These are phyloP conservation scores for Aspergillus sp. DNA, from an alignment of 2,329 filamentous ascomycete species.

Conservation along the genomic window DNA sequence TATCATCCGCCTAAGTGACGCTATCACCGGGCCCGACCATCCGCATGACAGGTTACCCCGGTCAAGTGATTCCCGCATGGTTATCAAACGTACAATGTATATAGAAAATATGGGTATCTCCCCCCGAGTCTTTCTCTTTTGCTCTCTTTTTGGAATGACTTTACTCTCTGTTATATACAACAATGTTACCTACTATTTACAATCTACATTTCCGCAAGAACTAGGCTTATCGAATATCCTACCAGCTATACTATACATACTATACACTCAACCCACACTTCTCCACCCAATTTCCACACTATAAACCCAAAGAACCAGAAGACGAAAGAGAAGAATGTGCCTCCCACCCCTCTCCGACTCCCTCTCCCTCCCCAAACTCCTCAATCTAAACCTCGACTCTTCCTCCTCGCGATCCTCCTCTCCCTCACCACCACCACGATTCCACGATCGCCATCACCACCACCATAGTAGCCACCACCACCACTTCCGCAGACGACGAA, in stretches of 20 bases:
- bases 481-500: too few species aligned
- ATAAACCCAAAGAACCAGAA: neutral
- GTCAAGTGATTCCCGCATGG: slow-evolving; percentile 17
- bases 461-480: too few species aligned
- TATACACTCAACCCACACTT: too few species aligned
- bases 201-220: too few species aligned
- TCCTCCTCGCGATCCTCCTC: neutral
- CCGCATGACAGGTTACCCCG: slow-evolving; percentile 7
- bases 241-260: too few species aligned
- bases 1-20: neutral
- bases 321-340: neutral
- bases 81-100: neutral
- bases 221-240: too few species aligned
- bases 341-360: neutral
- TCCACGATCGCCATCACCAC: too few species aligned
- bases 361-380: neutral
- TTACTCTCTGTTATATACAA: too few species aligned
- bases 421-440: neutral
- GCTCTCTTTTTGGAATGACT: neutral
- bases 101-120: neutral
- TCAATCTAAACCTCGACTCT: neutral
- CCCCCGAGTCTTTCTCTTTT: neutral
- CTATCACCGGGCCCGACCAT: slow-evolving; percentile 18
- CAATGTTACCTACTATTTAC: too few species aligned
- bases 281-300: neutral